These are phyloP conservation scores for Penicillium sp. DNA, from an alignment of 2,329 filamentous ascomycete species.

Conservation along the genomic window DNA sequence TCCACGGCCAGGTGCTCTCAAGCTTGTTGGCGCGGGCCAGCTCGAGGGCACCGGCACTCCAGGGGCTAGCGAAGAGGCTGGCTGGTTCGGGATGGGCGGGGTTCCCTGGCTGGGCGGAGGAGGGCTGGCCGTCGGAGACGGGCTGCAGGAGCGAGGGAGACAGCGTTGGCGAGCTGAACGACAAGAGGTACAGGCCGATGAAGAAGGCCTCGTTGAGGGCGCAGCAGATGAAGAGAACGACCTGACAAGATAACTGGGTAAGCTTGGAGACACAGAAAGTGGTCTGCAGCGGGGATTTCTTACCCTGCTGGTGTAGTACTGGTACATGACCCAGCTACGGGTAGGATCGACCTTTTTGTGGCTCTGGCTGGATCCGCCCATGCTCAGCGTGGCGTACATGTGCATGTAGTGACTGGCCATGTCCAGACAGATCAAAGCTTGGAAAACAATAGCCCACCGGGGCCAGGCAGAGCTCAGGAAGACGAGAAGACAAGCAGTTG, in stretches of 20 bases:
- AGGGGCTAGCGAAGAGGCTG: slow-evolving; percentile 79
- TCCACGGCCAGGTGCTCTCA: slow-evolving; percentile 71
- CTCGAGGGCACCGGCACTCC: slow-evolving; percentile 88
- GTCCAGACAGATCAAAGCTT: slow-evolving; percentile 86
- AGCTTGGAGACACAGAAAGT: not conserved
- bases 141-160: slow-evolving; percentile 75
- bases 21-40: slow-evolving; percentile 92
- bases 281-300: not conserved
- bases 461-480: slow-evolving; percentile 95
- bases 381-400: slow-evolving; percentile 92
- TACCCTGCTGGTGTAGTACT: slow-evolving; percentile 98
- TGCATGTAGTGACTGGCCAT: slow-evolving; percentile 97
- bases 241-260: slow-evolving; percentile 50
- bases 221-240: slow-evolving; percentile 86
- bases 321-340: slow-evolving; percentile 82
- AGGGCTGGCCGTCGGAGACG: slow-evolving; percentile 52
- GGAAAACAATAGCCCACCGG: slow-evolving; percentile 89
- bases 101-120: slow-evolving; percentile 59
- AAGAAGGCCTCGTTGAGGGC: slow-evolving; percentile 93
- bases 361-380: slow-evolving; percentile 73
- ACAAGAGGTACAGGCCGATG: slow-evolving; percentile 95
- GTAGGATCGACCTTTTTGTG: slow-evolving; percentile 93
- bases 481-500: slow-evolving; percentile 88
- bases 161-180: slow-evolving; percentile 86
- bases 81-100: slow-evolving; percentile 65